These are phyloP conservation scores for Trametes cubensis DNA, from an alignment of 768 basidiomycete genomes.

Conservation along the genomic window DNA sequence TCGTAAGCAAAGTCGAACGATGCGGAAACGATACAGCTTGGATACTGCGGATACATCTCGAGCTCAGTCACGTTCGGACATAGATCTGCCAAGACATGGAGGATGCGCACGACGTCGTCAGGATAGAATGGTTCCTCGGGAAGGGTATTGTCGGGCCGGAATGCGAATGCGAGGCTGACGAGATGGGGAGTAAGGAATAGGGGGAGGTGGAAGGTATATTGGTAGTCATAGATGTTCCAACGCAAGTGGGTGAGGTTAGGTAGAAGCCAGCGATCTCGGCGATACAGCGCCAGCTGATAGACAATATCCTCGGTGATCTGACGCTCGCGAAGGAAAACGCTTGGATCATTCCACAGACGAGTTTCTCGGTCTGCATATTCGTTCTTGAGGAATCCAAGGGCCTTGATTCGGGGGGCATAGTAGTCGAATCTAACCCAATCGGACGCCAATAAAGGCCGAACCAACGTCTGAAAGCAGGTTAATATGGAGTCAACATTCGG, in stretches of 20 bases:
- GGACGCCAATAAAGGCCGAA: neutral
- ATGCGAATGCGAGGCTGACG: neutral
- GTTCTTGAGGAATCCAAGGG: neutral
- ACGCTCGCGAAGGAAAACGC: no score
- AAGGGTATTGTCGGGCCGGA: neutral
- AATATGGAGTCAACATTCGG: no score
- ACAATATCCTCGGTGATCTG: neutral
- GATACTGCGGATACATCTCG: neutral
- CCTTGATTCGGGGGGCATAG: neutral
- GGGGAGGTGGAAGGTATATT: neutral
- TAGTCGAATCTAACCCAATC: constrained; percentile 5
- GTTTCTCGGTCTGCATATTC: neutral
- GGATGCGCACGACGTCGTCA: neutral
- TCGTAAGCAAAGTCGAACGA: neutral
- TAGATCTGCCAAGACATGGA: neutral
- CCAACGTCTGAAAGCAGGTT: neutral
- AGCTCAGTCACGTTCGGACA: neutral
- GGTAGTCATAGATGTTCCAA: neutral
- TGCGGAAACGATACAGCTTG: neutral
- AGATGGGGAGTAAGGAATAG: neutral
- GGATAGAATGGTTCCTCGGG: neutral
- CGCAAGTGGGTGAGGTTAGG: constrained; percentile 1
- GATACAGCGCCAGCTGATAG: neutral
- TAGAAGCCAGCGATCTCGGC: neutral
- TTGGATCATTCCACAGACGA: neutral